Evolutionary conservation across 306 rosid genomes (phyloP), one percentile per base, ranked within the genome.

Genomic region (Vicia sativa): DNA sequence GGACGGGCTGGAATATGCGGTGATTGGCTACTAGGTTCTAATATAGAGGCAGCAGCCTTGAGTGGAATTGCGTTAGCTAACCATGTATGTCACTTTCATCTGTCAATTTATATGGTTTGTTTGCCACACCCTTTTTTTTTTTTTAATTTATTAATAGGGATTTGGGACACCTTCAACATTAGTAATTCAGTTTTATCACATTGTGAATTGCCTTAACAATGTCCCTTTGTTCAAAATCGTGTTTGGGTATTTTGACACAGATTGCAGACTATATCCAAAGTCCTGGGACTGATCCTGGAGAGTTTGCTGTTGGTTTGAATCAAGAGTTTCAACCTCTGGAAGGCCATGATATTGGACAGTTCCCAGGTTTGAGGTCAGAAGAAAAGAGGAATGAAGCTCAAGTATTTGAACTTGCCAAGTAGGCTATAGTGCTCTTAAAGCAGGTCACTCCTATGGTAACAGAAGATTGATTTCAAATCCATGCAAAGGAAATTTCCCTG

Each of bases 1-100:
- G 96, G 96, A 76, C 78, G 98, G 72, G 93, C 96, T 25, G 98
- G 98, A 55, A 86, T 90, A 62, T 92, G 96, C 21, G 96, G 98
- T 63, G 98, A 92, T 75, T 92, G 96, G 98, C 82, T 92, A 5
- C 83, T 92, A 7, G 98, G 98, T 80, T 92, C 98, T 52, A 87
- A 85, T 76, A 23, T 90, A 75, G 98, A 92, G 78, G 85, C 98
- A 12, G 96, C 98, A 53, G 92, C 86, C 41, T 62, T 89, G 19
- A 92, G 98, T 37, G 98, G 98, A 64, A 90, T 87, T 23, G 84
- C 93, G 60, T 84, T 89, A 14, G 91, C 91, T 45, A 81, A 89
- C 78, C 96, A 92, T 56, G 96, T 87, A 84, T 26, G 69, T 2
- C 74, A 31, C 62, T 78, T 44, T 11, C 67, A 54, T 13, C 7